A percentile compares a stretch with the other conserved stretches of the same genome.
These are phyloP conservation scores for Gossypium armourianum DNA, from an alignment of 441 rosid genomes.

Conservation along the genomic window DNA sequence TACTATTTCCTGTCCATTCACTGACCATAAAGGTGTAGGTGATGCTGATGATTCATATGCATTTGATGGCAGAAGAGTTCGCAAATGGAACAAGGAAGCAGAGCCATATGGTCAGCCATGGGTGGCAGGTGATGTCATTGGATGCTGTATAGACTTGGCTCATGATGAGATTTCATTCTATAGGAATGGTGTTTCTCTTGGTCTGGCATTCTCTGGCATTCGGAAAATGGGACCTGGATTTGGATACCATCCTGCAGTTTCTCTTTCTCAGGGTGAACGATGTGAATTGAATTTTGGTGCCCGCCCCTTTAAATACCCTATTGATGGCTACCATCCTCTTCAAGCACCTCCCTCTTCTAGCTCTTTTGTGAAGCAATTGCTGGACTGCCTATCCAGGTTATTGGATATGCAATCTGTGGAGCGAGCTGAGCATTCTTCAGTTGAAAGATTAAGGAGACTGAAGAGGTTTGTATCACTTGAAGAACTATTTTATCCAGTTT, in stretches of 20 bases:
- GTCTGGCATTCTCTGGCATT: slow-evolving; percentile 68
- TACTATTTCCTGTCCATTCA: slow-evolving; percentile 70
- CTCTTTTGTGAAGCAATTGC: slow-evolving; percentile 42
- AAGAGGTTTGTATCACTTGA: slow-evolving; percentile 67
- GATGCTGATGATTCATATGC: slow-evolving; percentile 98
- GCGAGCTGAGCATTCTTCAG: slow-evolving; percentile 47
- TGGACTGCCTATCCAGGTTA: slow-evolving; percentile 63
- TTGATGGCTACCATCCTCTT: slow-evolving; percentile 58
- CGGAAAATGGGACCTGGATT: slow-evolving; percentile 69
- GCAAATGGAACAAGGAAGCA: slow-evolving; percentile 76
- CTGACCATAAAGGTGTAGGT: slow-evolving; percentile 87
- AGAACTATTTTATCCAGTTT: slow-evolving; percentile 62
- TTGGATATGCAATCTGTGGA: slow-evolving; percentile 41
- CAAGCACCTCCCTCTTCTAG: slow-evolving; percentile 48
- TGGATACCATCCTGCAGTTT: slow-evolving; percentile 86
- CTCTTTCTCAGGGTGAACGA: slow-evolving; percentile 86
- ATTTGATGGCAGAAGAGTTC: slow-evolving; percentile 84
- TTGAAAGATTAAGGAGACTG: slow-evolving; percentile 49
- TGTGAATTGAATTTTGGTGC: slow-evolving; percentile 81
- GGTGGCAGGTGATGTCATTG: slow-evolving; percentile 88
- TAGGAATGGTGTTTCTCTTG: slow-evolving; percentile 77
- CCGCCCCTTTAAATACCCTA: slow-evolving; percentile 65
- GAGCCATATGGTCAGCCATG: slow-evolving; percentile 80
- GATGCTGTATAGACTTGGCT: slow-evolving; percentile 77
- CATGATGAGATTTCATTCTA: slow-evolving; percentile 64